These are phyloP conservation scores for Melocanna baccifera DNA, from an alignment of 176 grass and related monocot genomes.

Conservation along the genomic window DNA sequence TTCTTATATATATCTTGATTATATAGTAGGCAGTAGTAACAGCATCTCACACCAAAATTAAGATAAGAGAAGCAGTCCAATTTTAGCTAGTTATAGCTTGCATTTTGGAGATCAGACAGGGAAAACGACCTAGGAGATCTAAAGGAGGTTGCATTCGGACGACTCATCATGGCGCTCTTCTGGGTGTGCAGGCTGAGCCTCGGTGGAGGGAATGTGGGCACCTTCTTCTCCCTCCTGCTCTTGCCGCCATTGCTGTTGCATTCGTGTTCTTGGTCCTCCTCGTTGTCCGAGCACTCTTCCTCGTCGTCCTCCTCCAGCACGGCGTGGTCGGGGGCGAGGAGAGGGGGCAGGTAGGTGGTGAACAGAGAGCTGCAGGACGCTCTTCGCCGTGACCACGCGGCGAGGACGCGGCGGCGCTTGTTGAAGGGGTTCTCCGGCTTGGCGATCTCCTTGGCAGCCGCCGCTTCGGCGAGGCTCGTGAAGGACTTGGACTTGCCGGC, in stretches of 20 bases:
- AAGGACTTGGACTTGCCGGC: conserved; percentile 86
- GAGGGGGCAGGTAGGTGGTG: conserved; percentile 48
- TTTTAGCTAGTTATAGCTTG: conserved; percentile 31
- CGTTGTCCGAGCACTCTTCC: conserved; percentile 23
- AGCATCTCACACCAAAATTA: conserved; percentile 24
- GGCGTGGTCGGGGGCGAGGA: conserved; percentile 42
- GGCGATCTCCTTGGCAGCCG: conserved; percentile 54
- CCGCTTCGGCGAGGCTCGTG: conserved; percentile 57
- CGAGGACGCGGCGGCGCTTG: conserved; percentile 63
- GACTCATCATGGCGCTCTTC: not conserved
- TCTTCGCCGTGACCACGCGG: conserved; percentile 43
- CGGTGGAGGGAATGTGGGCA: conserved; percentile 35
- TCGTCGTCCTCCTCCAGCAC: conserved; percentile 53
- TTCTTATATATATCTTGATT: conserved; percentile 35
- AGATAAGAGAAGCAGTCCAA: not conserved
- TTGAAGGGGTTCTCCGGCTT: conserved; percentile 95
- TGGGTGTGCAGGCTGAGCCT: conserved; percentile 19
- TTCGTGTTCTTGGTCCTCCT: not conserved
- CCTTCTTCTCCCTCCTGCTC: not conserved
- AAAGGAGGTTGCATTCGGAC: conserved; percentile 18
- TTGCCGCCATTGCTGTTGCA: not conserved
- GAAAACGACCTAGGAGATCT: conserved; percentile 63
- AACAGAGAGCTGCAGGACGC: conserved; percentile 68
- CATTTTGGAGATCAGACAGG: conserved; percentile 64
- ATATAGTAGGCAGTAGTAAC: conserved; percentile 22